phyloP scores from a whole-genome alignment of 352 stramenopile genomes.

The Aphanomyces invadans region DNA sequence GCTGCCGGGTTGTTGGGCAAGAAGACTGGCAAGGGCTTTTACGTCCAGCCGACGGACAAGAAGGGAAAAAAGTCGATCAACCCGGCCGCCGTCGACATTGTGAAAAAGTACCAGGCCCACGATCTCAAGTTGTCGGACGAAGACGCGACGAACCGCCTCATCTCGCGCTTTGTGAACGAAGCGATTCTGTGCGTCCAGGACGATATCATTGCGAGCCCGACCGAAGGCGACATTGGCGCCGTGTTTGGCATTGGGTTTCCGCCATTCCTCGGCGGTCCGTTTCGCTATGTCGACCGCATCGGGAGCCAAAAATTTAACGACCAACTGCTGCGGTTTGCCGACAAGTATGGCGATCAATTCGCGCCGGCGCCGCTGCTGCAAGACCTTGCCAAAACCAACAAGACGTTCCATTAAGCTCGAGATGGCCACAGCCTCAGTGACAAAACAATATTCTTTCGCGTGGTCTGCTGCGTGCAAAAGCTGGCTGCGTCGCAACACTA shows the following conservation, averaged over 20 bases:
- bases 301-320: slow-evolving; percentile 92
- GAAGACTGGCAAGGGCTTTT: slow-evolving; percentile 97
- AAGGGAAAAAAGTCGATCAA: slow-evolving; percentile 90
- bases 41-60: slow-evolving; percentile 89
- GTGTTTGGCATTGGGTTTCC: slow-evolving; percentile 98
- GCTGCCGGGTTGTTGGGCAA: slow-evolving; percentile 92
- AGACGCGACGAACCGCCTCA: slow-evolving; percentile 89
- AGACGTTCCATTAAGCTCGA: slow-evolving; percentile 89
- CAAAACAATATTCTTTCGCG: too few species aligned
- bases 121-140: slow-evolving; percentile 75
- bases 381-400: slow-evolving; percentile 95
- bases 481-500: too few species aligned
- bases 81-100: slow-evolving; percentile 69
- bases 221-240: slow-evolving; percentile 96
- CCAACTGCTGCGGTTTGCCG: slow-evolving; percentile 93
- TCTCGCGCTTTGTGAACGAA: slow-evolving; percentile 97
- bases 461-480: too few species aligned
- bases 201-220: slow-evolving; percentile 95
- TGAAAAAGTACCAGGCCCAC: slow-evolving; percentile 73
- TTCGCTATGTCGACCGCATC: slow-evolving; percentile 93
- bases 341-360: slow-evolving; percentile 95
- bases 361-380: slow-evolving; percentile 91
- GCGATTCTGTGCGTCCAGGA: slow-evolving; percentile 95
- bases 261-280: slow-evolving; percentile 95
- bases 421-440: background rate